phyloP scores from a whole-genome alignment of 257 asterid genomes.

The Solanum virginianum region DNA sequence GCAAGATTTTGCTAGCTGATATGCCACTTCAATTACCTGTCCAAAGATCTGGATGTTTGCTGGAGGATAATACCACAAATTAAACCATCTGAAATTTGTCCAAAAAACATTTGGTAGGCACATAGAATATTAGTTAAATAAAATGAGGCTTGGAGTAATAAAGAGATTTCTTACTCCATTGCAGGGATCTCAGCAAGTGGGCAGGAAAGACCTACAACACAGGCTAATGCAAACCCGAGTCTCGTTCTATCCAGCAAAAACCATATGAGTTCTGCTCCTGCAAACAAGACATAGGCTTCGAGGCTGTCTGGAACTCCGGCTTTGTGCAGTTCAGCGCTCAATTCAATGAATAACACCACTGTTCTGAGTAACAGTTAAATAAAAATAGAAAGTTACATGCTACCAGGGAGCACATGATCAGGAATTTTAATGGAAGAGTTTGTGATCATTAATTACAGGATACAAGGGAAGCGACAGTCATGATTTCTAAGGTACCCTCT shows the following conservation, averaged over 20 bases:
- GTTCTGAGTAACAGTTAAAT: slow-evolving; percentile 19
- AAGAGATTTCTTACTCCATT: slow-evolving; percentile 29
- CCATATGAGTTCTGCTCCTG: slow-evolving; percentile 56
- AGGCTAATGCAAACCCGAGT: slow-evolving; percentile 55
- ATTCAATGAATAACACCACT: slow-evolving; percentile 42
- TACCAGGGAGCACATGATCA: not conserved
- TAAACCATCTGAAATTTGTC: slow-evolving; percentile 33
- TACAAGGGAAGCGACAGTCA: slow-evolving; percentile 36
- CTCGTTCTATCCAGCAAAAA: slow-evolving; percentile 39
- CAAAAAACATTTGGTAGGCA: not conserved
- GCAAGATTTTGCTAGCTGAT: not conserved
- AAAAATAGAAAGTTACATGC: not conserved
- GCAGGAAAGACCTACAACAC: slow-evolving; percentile 45
- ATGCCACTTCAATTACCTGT: slow-evolving; percentile 25
- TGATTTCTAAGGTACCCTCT: slow-evolving; percentile 7
- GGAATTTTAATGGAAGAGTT: not conserved
- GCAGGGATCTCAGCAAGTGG: slow-evolving; percentile 67
- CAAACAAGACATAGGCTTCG: slow-evolving; percentile 55
- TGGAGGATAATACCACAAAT: slow-evolving; percentile 71
- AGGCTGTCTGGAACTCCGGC: slow-evolving; percentile 51
- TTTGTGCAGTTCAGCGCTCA: slow-evolving; percentile 68
- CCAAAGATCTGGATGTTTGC: slow-evolving; percentile 57
- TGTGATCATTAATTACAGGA: not conserved
- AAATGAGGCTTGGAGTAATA: not conserved
- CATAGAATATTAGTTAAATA: not conserved